phyloP scores from a whole-genome alignment of 176 grass and related monocot species.

The Aegilops umbellulata region DNA sequence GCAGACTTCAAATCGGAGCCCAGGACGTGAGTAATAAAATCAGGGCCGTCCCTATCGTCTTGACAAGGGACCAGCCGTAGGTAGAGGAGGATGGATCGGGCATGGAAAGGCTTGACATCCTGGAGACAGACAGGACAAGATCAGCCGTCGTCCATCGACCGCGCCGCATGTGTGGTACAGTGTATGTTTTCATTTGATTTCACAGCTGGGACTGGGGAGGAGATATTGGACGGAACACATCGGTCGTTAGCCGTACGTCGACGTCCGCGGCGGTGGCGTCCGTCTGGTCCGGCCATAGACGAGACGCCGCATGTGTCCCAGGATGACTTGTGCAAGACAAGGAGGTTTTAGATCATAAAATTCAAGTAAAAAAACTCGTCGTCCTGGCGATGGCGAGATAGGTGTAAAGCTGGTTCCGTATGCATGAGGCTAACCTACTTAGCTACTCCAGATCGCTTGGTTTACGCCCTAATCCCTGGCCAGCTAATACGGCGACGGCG shows the following conservation, averaged over 20 bases:
- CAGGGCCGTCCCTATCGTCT: neutral
- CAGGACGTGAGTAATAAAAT: neutral
- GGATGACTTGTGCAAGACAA: neutral
- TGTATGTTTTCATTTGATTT: neutral
- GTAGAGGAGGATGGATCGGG: neutral
- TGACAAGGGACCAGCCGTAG: neutral
- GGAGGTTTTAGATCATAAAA: neutral
- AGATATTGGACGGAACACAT: neutral
- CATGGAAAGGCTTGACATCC: neutral
- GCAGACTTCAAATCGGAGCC: neutral
- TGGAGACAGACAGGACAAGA: neutral
- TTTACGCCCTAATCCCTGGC: neutral
- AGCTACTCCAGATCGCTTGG: neutral
- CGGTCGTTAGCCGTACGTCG: neutral
- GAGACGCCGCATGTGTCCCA: neutral
- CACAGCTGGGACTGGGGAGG: neutral
- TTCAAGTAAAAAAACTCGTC: neutral
- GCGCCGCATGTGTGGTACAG: neutral
- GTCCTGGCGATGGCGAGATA: neutral
- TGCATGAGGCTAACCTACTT: neutral
- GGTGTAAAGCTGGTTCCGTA: neutral
- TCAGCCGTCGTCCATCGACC: neutral
- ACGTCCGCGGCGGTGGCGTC: neutral
- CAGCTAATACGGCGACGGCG: neutral
- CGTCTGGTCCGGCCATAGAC: neutral